Evolutionary conservation across 495 filamentous ascomycete species (phyloP), one percentile per base, ranked within the genome.

Genomic region (Annulohypoxylon bovei): DNA sequence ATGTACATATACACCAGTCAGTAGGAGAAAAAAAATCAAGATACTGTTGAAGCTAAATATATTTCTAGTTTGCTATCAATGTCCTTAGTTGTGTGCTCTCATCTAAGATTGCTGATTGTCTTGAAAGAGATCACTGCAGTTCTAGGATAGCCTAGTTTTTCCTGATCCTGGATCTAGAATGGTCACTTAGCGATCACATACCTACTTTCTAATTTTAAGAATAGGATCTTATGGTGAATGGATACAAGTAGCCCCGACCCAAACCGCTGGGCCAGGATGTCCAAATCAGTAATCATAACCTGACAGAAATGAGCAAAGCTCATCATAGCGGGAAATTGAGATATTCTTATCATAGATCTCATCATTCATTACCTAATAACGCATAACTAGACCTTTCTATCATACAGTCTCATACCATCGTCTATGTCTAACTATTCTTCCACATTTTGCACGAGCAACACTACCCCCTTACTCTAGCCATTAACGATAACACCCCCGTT

Each of bases 401-500:
- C 18, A 20, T 64, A 57, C 44, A 47, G 23, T 33, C 28, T 4
- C 27, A 30, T 4, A 33, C 8, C 14, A 6, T 18, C 49, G 14
- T 6, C 28, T 7, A 27, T 33, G 12, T 28, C n/a, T 28, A 32
- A n/a, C 8, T 11, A 1, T 18, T 53, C 4, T 52, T 32, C 44
- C 12, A n/a, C n/a, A n/a, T n/a, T n/a, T n/a, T n/a, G 12, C 27
- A 40, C 40, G 14, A 1, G 5, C 37, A 40, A 3, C 52, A 1
- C 14, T 22, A 1, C 3, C 16, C 8, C 22, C 57, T 78, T 81
- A n/a, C n/a, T n/a, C n/a, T n/a, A 90, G 9, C 87, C 87, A 68
- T 87, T 89, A 12, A 91, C 84, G 33, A 91, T 76, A 20, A 83
- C 80, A 2, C 90, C 90, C 6, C 89, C 89, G 67, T 92, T 92